Evolutionary conservation across 192 early-diverging fungal species (phyloP).

Genomic region (Spizellomyces punctatus): DNA sequence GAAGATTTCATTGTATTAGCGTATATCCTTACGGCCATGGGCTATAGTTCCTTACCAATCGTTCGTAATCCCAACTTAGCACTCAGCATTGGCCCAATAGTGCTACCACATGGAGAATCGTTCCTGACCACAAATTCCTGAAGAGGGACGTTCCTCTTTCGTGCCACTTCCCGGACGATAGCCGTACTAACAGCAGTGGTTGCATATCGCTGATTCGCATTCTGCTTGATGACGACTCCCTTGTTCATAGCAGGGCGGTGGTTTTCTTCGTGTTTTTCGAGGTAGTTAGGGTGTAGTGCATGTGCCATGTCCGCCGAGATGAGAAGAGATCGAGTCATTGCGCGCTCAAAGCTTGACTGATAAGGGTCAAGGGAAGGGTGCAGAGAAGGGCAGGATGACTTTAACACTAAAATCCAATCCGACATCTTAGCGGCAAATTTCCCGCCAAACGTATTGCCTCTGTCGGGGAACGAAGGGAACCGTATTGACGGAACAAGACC

Average conservation of each 20-base stretch:
- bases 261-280: conserved; percentile 91
- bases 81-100: conserved; percentile 96
- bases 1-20: not conserved
- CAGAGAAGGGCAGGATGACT: not conserved
- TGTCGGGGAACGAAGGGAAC: not conserved
- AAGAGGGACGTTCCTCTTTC: conserved; percentile 72
- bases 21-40: too few relatives aligned
- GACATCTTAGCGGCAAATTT: not conserved
- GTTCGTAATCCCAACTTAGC: conserved; percentile 94
- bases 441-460: too few relatives aligned
- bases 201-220: conserved; percentile 90
- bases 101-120: conserved; percentile 93
- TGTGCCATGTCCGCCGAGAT: conserved; percentile 97
- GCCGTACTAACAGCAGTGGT: conserved; percentile 57
- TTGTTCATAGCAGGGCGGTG: conserved; percentile 86
- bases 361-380: not conserved
- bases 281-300: conserved; percentile 85
- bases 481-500: not conserved
- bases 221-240: conserved; percentile 95
- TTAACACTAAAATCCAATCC: not conserved
- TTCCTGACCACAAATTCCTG: conserved; percentile 86
- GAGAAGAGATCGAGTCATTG: conserved; percentile 81
- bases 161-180: conserved; percentile 57
- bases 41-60: conserved; percentile 59
- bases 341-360: conserved; percentile 69